Evolutionary conservation across 108 stramenopile genomes (phyloP), one percentile per base, ranked within the genome.

Genomic region (Pseudonitzschia multiseries): DNA sequence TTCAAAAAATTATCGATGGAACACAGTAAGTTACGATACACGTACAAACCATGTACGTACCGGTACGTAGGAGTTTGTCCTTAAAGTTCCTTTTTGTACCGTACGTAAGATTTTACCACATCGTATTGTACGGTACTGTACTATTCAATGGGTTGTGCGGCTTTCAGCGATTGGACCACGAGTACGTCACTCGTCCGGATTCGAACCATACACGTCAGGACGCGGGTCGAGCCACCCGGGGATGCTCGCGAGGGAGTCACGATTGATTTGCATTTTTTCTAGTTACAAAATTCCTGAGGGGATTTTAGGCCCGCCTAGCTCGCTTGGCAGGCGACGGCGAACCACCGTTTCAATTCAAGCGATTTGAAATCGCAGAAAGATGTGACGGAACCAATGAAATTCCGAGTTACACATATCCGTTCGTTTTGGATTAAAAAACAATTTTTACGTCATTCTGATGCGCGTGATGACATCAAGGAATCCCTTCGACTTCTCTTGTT

Each of bases 301-400:
- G 13, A 2, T 5, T 48, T 48, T 48, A 2, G 46, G 17, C 1
- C 46, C 46, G 46, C 46, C 46, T 18, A 48, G 46, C 46, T 48
- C 46, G 46, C 46, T 48, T 62, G 29, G 61, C 61, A 33, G 36
- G 36, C 61, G 32, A 62, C 61, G 61, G 61, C 61, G 61, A 62
- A 62, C 32, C 61, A 62, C 61, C 61, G 61, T 62, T 62, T 56
- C 5, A 24, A 56, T 56, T 26, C 24, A 26, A 56, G 54, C 54
- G 54, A 56, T 56, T 56, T 26, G 22, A 26, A 20, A 56, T 56
- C 54, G 54, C 54, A 56, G 10, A 56, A 56, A 56, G 54, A 26
- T 26, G 10, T 26, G 2, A 26, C 5, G 54, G 17, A 24, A 22
- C 54, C 54, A 56, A 56, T 56, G 26, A 56, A 56, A 56, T 48